Evolutionary conservation across 164 flowering plant species (phyloP), one percentile per base, ranked within the genome.

Genomic region (Berberis vulgaris): DNA sequence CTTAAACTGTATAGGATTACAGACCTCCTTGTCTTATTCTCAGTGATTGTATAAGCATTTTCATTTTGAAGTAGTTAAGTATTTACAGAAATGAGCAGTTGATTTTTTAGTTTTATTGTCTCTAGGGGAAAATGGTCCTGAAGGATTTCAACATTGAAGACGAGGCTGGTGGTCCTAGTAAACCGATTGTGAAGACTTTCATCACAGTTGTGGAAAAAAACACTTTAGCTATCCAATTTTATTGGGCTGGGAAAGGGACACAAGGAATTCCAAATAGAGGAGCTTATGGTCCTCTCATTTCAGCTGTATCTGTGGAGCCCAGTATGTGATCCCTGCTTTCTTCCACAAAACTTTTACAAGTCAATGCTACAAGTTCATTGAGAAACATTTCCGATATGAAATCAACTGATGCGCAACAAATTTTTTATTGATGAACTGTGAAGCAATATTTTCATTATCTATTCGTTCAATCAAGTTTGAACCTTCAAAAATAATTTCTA

Each of bases 241-340:
- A 84, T 65, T 90, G 95, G 95, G 92, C 86, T 65, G 95, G 92
- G 57, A 86, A 72, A 75, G 97, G 97, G 59, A 85, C 96, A 53
- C 85, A 86, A 2, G 86, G 86, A 60, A 85, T 88, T 45, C 97
- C 97, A 3, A 7, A 10, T 2, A 74, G 93, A 81, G 93, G 93
- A 76, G 53, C 60, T 49, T 91, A 91, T 82, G 97, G 97, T 42
- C 96, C 97, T 72, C 84, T 86, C 6, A 82, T 91, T 71, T 91
- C 97, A 41, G 97, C 97, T 46, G 88, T 91, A 59, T 81, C 93
- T 10, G 89, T 88, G 38, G 78, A 81, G 61, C 88, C 91, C 39
- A 82, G 91, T 87, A 80, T 71, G 94, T 73, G 61, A 12, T 43
- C 57, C 12, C 9, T 54, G 13, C 45, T 69, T 50, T 12, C 49